These are phyloP conservation scores for Hypsizygus ulmarius DNA, from an alignment of 1,284 basidiomycete genomes.

Conservation along the genomic window DNA sequence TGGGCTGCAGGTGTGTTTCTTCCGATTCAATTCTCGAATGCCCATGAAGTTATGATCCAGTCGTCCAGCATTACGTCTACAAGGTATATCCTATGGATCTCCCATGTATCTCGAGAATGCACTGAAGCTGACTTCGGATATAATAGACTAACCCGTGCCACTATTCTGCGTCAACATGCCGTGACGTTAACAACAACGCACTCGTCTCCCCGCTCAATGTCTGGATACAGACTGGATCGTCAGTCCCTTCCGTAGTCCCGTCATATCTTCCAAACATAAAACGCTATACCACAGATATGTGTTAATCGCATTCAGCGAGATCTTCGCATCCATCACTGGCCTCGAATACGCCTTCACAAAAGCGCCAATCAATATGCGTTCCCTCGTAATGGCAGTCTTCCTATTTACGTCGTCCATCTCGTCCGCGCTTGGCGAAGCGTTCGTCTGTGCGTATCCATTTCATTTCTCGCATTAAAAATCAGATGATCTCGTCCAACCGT, in stretches of 20 bases:
- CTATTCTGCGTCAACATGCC: conserved; percentile 50
- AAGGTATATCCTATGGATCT: conserved; percentile 30
- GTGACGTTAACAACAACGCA: conserved; percentile 34
- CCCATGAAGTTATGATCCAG: conserved; percentile 21
- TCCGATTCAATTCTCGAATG: background rate
- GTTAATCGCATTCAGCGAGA: conserved; percentile 71
- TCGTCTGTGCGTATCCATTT: conserved; percentile 51
- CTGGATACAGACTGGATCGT: conserved; percentile 72
- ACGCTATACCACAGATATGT: conserved; percentile 43
- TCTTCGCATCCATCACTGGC: conserved; percentile 84
- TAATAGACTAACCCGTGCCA: conserved; percentile 62
- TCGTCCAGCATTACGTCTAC: conserved; percentile 78
- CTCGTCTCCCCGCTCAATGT: conserved; percentile 62
- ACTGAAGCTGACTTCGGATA: background rate
- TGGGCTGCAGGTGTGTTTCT: conserved; percentile 45
- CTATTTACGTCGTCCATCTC: conserved; percentile 69
- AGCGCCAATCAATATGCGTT: conserved; percentile 79
- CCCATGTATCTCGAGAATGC: background rate
- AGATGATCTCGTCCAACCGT: background rate
- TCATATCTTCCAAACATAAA: background rate
- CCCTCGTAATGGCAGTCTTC: conserved; percentile 72
- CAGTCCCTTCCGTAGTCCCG: conserved; percentile 21
- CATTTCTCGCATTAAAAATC: background rate
- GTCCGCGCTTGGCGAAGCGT: conserved; percentile 67
- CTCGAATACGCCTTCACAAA: conserved; percentile 91